These are phyloP conservation scores for Cryptosporidium xiaoi DNA, from an alignment of 169 alveolate genomes.

Conservation along the genomic window DNA sequence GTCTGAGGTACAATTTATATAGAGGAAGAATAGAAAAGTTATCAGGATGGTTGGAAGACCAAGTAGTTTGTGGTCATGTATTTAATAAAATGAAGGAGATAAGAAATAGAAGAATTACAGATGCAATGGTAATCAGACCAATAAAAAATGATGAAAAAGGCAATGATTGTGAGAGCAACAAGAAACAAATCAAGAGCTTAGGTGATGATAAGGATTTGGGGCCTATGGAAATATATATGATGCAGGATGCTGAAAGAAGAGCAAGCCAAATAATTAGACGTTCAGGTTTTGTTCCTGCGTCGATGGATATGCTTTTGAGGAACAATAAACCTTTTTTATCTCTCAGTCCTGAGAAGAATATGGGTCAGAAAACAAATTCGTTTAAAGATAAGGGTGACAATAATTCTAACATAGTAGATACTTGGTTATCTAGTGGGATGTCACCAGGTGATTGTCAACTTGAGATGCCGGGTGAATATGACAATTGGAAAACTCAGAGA, in stretches of 20 bases:
- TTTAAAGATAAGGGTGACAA: not conserved
- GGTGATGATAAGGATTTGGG: conserved; percentile 23
- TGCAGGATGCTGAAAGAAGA: conserved; percentile 69
- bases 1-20: conserved; percentile 51
- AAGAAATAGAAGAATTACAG: conserved; percentile 51
- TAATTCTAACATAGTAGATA: not conserved
- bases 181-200: not conserved
- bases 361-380: not conserved
- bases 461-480: conserved; percentile 48
- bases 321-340: not conserved
- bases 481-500: conserved; percentile 37
- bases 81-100: conserved; percentile 70
- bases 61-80: conserved; percentile 68
- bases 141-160: not conserved
- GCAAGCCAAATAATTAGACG: conserved; percentile 48
- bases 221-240: conserved; percentile 54
- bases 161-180: not conserved
- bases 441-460: conserved; percentile 64
- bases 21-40: conserved; percentile 68
- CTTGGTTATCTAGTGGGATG: conserved; percentile 71
- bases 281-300: conserved; percentile 18
- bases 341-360: not conserved
- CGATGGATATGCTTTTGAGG: not conserved
- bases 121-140: conserved; percentile 62
- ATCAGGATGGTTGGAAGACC: conserved; percentile 72